phyloP scores from a whole-genome alignment of 345 rosid genomes.

The Salix brachista region DNA sequence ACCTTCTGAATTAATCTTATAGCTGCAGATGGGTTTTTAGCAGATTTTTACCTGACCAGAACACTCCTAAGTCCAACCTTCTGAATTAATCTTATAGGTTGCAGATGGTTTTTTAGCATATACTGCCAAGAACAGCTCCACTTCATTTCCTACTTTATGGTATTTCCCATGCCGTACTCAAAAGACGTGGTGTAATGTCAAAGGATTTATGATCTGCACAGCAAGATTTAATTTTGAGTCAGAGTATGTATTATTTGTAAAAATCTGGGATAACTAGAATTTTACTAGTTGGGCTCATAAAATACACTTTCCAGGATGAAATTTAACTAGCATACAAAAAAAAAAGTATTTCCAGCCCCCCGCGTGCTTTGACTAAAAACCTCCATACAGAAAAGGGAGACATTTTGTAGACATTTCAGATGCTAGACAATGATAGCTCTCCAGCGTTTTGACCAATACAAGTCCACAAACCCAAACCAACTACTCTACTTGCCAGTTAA shows the following conservation, averaged over 20 bases:
- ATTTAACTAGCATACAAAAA: too few species aligned
- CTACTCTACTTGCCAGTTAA: neutral
- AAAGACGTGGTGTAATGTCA: too few species aligned
- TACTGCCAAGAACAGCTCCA: neutral
- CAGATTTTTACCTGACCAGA: neutral
- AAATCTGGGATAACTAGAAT: too few species aligned
- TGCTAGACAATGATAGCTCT: neutral
- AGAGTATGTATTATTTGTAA: too few species aligned
- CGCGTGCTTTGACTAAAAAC: constrained; percentile 15
- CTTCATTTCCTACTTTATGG: neutral
- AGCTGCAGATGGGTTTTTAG: neutral
- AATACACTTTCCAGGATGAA: too few species aligned
- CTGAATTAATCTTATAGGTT: too few species aligned
- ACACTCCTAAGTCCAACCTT: too few species aligned
- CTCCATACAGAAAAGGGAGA: neutral
- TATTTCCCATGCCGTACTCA: neutral
- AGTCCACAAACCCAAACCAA: neutral
- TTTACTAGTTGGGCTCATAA: too few species aligned
- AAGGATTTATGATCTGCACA: too few species aligned
- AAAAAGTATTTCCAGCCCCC: neutral
- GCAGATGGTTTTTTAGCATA: neutral
- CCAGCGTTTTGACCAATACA: neutral
- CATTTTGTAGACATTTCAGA: neutral
- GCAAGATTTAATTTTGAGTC: too few species aligned
- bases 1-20: neutral